Base-by-base conservation (phyloP, 805 yeast species). In the Gaillardinia entomophila region DNA sequence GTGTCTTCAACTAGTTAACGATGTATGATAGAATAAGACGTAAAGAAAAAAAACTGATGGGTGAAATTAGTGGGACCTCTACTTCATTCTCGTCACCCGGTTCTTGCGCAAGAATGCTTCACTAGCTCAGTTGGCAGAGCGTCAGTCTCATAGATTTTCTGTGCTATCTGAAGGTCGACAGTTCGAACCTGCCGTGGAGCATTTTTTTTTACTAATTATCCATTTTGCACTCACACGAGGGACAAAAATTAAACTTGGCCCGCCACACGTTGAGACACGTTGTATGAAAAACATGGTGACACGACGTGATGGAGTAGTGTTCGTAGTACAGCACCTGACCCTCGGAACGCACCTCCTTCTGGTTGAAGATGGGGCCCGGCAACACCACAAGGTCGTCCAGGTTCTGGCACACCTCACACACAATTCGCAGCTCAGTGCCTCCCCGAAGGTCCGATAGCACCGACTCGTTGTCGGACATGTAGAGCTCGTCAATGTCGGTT, bases 141-240 rank as follows among this genome's bases (percentile, higher is more conserved):
- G 41, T 38, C 41, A 38, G 41, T 38, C 41, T 38, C 41, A 38
- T 38, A 38, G 10, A 26, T 26, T 16, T 16, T 33, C 35, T 45
- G 49, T 45, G 51, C 31, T 27, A 55, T 55, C 60, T 55, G 60
- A 55, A 55, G 60, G 60, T 55, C 60, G 60, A 55, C 57, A 55
- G 60, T 55, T 55, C 60, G 60, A 55, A 48, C 60, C 60, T 55
- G 57, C 60, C 60, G 60, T 51, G 60, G 60, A 55, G 60, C 60
- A 55, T 31, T 34, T 30, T 40, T 33, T 31, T 38, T 38, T 39
- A 36, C 22, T 6, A 19, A 6, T 19, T 19, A 6, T 6, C 6
- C 6, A 19, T 19, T 19, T 19, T 19, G 22, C 22, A 19, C 10
- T 19, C 22, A 19, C 22, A 19, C 10, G 22, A 6, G 22, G 22